Base-by-base conservation (phyloP, 345 rosid genomes). In the Hibiscus tridactylites region DNA sequence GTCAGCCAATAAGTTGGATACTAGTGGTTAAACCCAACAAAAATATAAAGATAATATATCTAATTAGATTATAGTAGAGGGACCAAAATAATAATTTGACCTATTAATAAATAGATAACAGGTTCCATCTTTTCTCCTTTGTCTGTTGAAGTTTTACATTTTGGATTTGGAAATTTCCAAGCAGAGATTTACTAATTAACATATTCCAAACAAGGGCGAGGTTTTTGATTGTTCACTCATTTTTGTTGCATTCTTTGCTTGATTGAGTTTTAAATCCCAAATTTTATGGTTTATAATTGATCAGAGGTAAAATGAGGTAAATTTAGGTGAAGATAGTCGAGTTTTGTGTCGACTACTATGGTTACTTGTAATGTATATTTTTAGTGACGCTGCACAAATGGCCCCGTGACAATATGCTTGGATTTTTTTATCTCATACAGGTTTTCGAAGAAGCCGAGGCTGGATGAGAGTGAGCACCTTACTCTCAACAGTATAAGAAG, bases 381-480 rank as follows among this genome's bases (percentile, higher is more conserved):
- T n/a, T n/a, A n/a, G n/a, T n/a, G n/a, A n/a, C n/a, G 21, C 21
- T 21, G 21, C 21, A 21, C 21, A 21, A 21, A 21, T 21, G 21
- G 21, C 21, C 21, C 21, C 21, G 21, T 21, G 21, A 21, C 21
- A 21, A 65, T 39, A 11, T 46, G 37, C 70, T 24, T 6, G 70
- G 12, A 19, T 64, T 46, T 3, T 46, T 3, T 21, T 21, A 21
- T 21, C 21, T 6, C 69, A 12, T 65, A 6, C 70, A 65, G 70
- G 54, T 65, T 65, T 65, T 65, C 35, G 13, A 65, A 65, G 70
- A 81, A 81, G 71, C 70, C 62, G 68, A 71, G 87, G 61, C 81
- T 90, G 19, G 91, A 86, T 74, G 87, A 80, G 77, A 87, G 87
- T 66, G 76, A 83, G 63, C 82, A 67, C 79, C 79, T 87, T 82